Evolutionary conservation across 2,329 filamentous ascomycete species (phyloP).

Genomic region (Myrmaecium sp.): DNA sequence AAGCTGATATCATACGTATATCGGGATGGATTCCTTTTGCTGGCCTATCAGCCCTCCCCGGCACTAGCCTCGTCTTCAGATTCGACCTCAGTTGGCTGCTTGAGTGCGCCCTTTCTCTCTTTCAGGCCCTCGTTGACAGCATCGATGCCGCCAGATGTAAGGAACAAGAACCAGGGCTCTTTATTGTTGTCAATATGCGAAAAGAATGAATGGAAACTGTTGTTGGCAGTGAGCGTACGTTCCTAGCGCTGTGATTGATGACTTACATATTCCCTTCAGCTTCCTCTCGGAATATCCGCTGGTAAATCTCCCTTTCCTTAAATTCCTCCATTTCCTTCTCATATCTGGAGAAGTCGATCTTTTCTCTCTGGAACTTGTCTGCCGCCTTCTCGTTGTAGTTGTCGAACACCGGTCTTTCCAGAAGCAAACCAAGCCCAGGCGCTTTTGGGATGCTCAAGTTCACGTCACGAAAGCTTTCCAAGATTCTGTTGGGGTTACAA

Average conservation of each 20-base stretch:
- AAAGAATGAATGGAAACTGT: slow-evolving; percentile 30
- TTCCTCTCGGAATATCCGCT: slow-evolving; percentile 78
- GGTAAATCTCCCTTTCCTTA: slow-evolving; percentile 84
- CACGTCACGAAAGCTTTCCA: slow-evolving; percentile 51
- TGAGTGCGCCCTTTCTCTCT: slow-evolving; percentile 6
- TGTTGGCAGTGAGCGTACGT: slow-evolving; percentile 6
- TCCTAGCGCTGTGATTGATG: not conserved
- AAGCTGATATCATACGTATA: too few relatives aligned
- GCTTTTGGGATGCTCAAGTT: slow-evolving; percentile 87
- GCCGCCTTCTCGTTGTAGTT: slow-evolving; percentile 64
- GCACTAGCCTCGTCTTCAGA: slow-evolving; percentile 8
- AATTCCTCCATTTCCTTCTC: slow-evolving; percentile 70
- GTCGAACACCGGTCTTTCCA: slow-evolving; percentile 85
- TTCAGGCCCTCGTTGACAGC: not conserved
- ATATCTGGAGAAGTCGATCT: slow-evolving; percentile 64
- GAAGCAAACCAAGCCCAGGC: slow-evolving; percentile 68
- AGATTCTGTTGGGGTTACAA: slow-evolving; percentile 52
- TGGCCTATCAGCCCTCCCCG: too few relatives aligned
- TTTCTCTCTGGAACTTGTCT: slow-evolving; percentile 43
- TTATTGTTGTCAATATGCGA: slow-evolving; percentile 34
- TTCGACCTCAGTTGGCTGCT: not conserved
- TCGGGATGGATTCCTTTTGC: too few relatives aligned
- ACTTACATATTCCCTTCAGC: slow-evolving; percentile 73
- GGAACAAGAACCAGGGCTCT: slow-evolving; percentile 30
- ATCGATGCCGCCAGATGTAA: slow-evolving; percentile 19